Evolutionary conservation across 768 basidiomycete species (phyloP).

Genomic region (Mycena venus): DNA sequence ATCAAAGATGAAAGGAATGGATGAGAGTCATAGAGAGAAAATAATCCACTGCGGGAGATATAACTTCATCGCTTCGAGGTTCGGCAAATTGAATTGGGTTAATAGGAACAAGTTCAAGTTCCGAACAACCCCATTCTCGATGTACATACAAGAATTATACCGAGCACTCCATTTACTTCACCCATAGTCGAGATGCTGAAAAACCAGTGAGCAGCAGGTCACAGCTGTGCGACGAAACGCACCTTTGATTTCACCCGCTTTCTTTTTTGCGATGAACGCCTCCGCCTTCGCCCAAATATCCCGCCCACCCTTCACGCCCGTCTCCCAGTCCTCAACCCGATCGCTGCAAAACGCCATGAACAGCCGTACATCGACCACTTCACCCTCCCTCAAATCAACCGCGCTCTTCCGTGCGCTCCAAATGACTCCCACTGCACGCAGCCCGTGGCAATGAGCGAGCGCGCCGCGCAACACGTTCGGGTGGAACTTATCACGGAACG

Average conservation of each 20-base stretch:
- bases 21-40: too few relatives aligned
- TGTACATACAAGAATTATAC: too few relatives aligned
- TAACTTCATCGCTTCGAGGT: too few relatives aligned
- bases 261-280: conserved; percentile 21
- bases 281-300: conserved; percentile 26
- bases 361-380: conserved; percentile 18
- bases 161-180: too few relatives aligned
- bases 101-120: too few relatives aligned
- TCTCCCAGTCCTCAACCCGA: conserved; percentile 12
- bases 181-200: conserved; percentile 10
- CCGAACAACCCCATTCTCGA: too few relatives aligned
- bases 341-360: conserved; percentile 12
- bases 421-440: conserved; percentile 22
- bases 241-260: conserved; percentile 12
- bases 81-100: too few relatives aligned
- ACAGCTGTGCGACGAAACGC: not conserved
- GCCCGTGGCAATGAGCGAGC: conserved; percentile 9
- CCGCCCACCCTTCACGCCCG: not conserved
- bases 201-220: not conserved
- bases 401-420: conserved; percentile 1
- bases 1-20: too few relatives aligned
- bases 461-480: conserved; percentile 16
- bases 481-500: conserved; percentile 26
- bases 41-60: too few relatives aligned
- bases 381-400: conserved; percentile 18